These are phyloP conservation scores for Silene conica DNA, from an alignment of 148 eudicot species.

Conservation along the genomic window DNA sequence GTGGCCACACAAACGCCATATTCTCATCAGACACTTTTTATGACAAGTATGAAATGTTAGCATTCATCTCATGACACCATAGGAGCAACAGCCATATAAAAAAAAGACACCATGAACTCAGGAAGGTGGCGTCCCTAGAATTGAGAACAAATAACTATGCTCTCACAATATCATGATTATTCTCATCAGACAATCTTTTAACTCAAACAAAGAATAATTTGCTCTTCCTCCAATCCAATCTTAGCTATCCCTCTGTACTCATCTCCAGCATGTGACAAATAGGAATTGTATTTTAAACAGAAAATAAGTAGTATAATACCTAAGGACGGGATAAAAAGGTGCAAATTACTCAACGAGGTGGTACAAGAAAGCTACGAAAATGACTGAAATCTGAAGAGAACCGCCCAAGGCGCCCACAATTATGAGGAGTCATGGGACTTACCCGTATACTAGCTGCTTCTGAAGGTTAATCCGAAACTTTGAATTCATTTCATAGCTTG, in stretches of 20 bases:
- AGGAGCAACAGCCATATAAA: too few relatives aligned
- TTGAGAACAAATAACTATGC: neutral
- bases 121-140: too few relatives aligned
- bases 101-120: too few relatives aligned
- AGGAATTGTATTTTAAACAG: neutral
- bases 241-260: slow-evolving; percentile 4
- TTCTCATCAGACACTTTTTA: too few relatives aligned
- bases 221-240: neutral
- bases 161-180: neutral
- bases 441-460: slow-evolving; percentile 83
- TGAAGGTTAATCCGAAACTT: slow-evolving; percentile 74
- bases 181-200: neutral
- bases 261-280: neutral
- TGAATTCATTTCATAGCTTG: slow-evolving; percentile 58
- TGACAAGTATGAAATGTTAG: neutral
- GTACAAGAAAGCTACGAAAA: neutral
- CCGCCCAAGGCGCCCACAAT: too few relatives aligned
- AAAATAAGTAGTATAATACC: neutral
- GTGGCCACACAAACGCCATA: neutral
- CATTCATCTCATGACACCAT: too few relatives aligned
- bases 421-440: slow-evolving; percentile 23
- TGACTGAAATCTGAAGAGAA: too few relatives aligned
- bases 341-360: neutral
- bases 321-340: neutral
- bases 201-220: neutral